A percentile compares a stretch with the other conserved stretches of the same genome.
Conservation (phyloP, 2,329 filamentous ascomycete species). For the Xylariomycetidae sp. region DNA sequence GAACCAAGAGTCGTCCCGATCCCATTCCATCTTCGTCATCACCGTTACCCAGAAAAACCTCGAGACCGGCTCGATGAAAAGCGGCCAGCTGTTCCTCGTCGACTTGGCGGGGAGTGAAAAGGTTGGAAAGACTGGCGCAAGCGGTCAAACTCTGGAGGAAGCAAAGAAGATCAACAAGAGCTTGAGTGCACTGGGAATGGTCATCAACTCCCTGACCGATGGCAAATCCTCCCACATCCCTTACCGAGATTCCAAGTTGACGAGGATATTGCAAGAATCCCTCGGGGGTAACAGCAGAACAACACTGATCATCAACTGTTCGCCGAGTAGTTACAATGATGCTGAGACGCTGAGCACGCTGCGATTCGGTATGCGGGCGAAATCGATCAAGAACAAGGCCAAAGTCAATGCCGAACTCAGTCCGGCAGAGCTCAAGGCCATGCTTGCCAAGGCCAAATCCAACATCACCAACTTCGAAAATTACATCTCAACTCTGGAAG, state of each 20-base stretch:
- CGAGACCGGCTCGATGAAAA: conserved; percentile 92
- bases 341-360: conserved; percentile 88
- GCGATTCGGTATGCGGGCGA: conserved; percentile 91
- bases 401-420: conserved; percentile 99
- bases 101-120: conserved; percentile 98
- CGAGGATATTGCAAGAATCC: conserved; percentile 93
- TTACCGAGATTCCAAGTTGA: conserved; percentile 97
- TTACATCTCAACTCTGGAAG: conserved; percentile 79
- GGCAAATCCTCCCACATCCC: conserved; percentile 95
- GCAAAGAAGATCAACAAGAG: conserved; percentile 99
- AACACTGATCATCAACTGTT: conserved; percentile 98
- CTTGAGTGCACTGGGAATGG: conserved; percentile 95
- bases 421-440: conserved; percentile 85
- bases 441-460: conserved; percentile 87
- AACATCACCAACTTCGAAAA: conserved; percentile 85
- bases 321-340: conserved; percentile 98
- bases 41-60: conserved; percentile 97
- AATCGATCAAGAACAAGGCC: conserved; percentile 99
- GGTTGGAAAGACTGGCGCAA: conserved; percentile 96
- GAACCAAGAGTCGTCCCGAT: conserved; percentile 97
- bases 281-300: conserved; percentile 96
- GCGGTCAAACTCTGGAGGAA: conserved; percentile 93
- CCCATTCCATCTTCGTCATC: conserved; percentile 96
- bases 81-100: conserved; percentile 92
- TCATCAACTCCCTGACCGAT: conserved; percentile 95